Conservation (phyloP, 768 basidiomycete genomes). For the Cystofilobasidium capitatum region DNA sequence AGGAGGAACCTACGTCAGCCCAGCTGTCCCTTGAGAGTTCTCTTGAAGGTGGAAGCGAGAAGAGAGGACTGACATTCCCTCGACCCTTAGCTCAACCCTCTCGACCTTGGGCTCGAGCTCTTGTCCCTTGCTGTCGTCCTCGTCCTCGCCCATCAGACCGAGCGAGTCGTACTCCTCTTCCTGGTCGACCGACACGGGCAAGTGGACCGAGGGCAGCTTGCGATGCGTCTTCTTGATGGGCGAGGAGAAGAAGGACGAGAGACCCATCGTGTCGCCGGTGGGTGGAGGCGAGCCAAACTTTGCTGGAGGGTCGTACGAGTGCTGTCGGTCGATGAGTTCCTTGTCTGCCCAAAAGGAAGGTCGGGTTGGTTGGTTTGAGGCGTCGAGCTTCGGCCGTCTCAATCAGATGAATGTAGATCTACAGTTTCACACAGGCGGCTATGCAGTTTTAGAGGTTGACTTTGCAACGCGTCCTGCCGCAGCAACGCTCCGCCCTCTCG, state of each 20-base stretch:
- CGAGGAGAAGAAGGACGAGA: slow-evolving; percentile 6
- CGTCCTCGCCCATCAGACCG: background rate
- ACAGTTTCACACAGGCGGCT: no score
- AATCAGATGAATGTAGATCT: no score
- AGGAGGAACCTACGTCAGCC: background rate
- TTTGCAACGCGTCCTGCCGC: no score
- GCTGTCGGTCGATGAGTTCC: no score
- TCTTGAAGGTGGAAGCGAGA: background rate
- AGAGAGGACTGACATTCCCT: slow-evolving; percentile 23
- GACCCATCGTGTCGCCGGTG: background rate
- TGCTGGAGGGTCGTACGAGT: no score
- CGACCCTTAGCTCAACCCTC: slow-evolving; percentile 19
- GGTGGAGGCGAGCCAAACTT: no score
- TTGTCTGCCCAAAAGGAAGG: no score
- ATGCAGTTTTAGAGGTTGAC: no score
- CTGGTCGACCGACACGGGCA: background rate
- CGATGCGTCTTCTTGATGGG: background rate
- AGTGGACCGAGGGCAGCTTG: slow-evolving; percentile 7
- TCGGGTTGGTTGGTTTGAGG: background rate
- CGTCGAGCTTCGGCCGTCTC: no score
- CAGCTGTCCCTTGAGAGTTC: background rate
- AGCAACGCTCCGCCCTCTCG: no score
- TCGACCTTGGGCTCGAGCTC: background rate
- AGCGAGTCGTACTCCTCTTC: background rate
- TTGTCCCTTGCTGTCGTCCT: background rate